phyloP scores from a whole-genome alignment of 2,329 filamentous ascomycete genomes.

The Cordyceps tenuipes region DNA sequence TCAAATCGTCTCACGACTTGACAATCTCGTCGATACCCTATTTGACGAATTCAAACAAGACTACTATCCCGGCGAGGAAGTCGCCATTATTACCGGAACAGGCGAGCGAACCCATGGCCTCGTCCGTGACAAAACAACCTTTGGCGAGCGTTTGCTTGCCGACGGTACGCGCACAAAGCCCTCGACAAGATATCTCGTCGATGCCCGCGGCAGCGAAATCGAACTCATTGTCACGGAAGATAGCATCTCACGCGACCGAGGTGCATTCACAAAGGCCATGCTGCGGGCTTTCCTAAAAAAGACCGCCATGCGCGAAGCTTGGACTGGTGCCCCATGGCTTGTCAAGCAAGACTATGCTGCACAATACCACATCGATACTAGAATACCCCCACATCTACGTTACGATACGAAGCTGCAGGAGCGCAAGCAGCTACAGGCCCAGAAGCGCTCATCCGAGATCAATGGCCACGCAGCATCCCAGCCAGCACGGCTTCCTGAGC shows the following conservation, averaged over 20 bases:
- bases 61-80: slow-evolving; percentile 82
- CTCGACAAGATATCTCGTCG: slow-evolving; percentile 74
- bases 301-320: slow-evolving; percentile 82
- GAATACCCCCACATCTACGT: slow-evolving; percentile 72
- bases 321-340: slow-evolving; percentile 94
- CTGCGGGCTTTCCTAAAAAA: slow-evolving; percentile 91
- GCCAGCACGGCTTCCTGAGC: slow-evolving; percentile 56
- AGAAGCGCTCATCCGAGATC: slow-evolving; percentile 50
- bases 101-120: slow-evolving; percentile 64
- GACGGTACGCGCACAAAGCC: slow-evolving; percentile 65
- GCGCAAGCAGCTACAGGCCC: slow-evolving; percentile 62
- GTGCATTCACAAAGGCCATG: slow-evolving; percentile 90
- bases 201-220: slow-evolving; percentile 58
- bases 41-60: slow-evolving; percentile 78
- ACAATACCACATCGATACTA: slow-evolving; percentile 78
- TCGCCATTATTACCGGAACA: slow-evolving; percentile 62
- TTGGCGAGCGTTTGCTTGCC: slow-evolving; percentile 48
- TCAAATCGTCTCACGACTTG: slow-evolving; percentile 79
- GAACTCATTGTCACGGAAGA: slow-evolving; percentile 74
- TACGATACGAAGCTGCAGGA: slow-evolving; percentile 73
- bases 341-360: slow-evolving; percentile 81
- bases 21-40: slow-evolving; percentile 63
- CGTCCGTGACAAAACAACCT: slow-evolving; percentile 78
- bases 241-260: slow-evolving; percentile 78
- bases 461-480: slow-evolving; percentile 27